A percentile compares a stretch with the other conserved stretches of the same genome.
Evolutionary conservation across 768 basidiomycete genomes (phyloP).

Genomic region (Macrolepiota fuliginosa): DNA sequence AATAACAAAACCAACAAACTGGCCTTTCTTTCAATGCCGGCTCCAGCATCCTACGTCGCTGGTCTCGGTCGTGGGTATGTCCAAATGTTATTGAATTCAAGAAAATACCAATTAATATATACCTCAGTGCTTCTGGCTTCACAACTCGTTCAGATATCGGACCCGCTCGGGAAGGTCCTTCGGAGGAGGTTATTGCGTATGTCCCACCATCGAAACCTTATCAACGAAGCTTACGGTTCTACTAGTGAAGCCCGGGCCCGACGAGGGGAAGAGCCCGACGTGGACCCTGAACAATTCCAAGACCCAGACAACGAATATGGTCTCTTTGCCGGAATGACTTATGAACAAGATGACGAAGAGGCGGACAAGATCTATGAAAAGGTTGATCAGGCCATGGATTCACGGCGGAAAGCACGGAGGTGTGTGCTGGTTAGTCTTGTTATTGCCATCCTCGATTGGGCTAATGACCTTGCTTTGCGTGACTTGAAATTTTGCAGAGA

Average conservation of each 20-base stretch:
- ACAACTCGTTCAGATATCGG: slow-evolving; percentile 99
- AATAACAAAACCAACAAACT: slow-evolving; percentile 69
- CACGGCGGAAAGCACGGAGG: slow-evolving; percentile 76
- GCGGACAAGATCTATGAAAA: slow-evolving; percentile 92
- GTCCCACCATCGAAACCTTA: slow-evolving; percentile 24
- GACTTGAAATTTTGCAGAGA: slow-evolving; percentile 44
- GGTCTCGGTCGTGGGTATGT: slow-evolving; percentile 95
- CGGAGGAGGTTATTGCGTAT: slow-evolving; percentile 86
- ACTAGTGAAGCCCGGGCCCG: slow-evolving; percentile 79
- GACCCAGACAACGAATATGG: slow-evolving; percentile 98
- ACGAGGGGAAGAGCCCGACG: slow-evolving; percentile 84
- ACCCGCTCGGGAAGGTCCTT: slow-evolving; percentile 93
- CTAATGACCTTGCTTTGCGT: slow-evolving; percentile 21
- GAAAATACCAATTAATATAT: neutral
- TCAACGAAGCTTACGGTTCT: neutral
- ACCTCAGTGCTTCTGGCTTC: slow-evolving; percentile 85
- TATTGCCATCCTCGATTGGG: slow-evolving; percentile 23
- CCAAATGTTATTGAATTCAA: neutral
- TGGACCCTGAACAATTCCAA: slow-evolving; percentile 89
- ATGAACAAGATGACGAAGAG: slow-evolving; percentile 97
- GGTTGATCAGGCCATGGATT: slow-evolving; percentile 92
- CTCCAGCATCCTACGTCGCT: slow-evolving; percentile 96
- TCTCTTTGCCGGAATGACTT: slow-evolving; percentile 92
- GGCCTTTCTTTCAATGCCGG: slow-evolving; percentile 88
- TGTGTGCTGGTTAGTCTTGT: slow-evolving; percentile 49